These are phyloP conservation scores for Tinospora cordifolia DNA, from an alignment of 164 flowering plant genomes.

Conservation along the genomic window DNA sequence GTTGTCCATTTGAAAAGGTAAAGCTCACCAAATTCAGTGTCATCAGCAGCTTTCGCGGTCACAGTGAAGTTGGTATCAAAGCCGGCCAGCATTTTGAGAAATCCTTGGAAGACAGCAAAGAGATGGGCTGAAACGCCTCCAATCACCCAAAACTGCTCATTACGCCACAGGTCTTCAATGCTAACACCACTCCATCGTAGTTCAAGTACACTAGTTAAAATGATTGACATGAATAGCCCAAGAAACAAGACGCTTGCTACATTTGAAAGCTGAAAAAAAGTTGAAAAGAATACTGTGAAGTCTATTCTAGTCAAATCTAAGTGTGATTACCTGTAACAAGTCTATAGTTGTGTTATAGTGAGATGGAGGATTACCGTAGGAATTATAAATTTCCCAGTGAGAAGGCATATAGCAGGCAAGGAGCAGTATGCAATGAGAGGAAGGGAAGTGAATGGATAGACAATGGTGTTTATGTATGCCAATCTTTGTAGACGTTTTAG, in stretches of 20 bases:
- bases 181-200: constrained; percentile 88
- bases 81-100: constrained; percentile 77
- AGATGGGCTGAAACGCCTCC: constrained; percentile 99
- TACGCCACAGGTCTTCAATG: constrained; percentile 86
- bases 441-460: constrained; percentile 90
- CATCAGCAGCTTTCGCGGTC: constrained; percentile 74
- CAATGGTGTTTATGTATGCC: constrained; percentile 84
- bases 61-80: constrained; percentile 90
- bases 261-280: background rate
- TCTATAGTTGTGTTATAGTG: background rate
- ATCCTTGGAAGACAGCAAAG: constrained; percentile 90
- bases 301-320: too few species aligned
- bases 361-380: constrained; percentile 57
- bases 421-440: constrained; percentile 86
- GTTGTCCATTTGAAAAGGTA: constrained; percentile 87
- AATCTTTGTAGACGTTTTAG: constrained; percentile 83
- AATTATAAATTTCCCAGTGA: constrained; percentile 89
- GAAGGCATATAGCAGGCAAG: constrained; percentile 85
- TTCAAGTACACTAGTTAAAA: constrained; percentile 72
- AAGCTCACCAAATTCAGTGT: constrained; percentile 72
- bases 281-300: too few species aligned
- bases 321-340: too few species aligned
- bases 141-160: constrained; percentile 97
- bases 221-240: constrained; percentile 80
- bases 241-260: constrained; percentile 69